These are phyloP conservation scores for Paraconiothyrium brasiliense DNA, from an alignment of 2,329 filamentous ascomycete genomes.

Conservation along the genomic window DNA sequence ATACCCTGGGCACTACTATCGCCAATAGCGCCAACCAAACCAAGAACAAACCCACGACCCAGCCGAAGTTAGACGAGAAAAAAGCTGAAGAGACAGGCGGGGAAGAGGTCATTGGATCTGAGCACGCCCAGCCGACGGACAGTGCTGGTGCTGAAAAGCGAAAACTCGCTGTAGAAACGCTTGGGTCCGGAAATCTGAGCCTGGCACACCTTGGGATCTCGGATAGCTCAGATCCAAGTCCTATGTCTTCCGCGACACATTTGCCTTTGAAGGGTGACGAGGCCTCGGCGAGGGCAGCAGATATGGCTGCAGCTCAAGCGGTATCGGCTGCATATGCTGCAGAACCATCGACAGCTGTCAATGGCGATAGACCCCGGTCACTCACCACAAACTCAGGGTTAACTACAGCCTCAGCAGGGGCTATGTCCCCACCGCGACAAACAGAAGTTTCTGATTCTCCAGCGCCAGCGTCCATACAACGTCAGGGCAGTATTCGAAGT, in stretches of 20 bases:
- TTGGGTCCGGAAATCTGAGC: constrained; percentile 88
- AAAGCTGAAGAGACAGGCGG: constrained; percentile 42
- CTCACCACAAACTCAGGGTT: constrained; percentile 47
- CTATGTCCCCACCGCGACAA: constrained; percentile 66
- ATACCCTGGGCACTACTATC: constrained; percentile 76
- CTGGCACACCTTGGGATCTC: constrained; percentile 86
- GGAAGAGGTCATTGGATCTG: constrained; percentile 54
- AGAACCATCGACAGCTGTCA: constrained; percentile 48
- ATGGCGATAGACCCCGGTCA: constrained; percentile 51
- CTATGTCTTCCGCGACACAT: constrained; percentile 67
- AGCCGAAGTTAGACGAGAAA: constrained; percentile 38
- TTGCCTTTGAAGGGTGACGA: constrained; percentile 62
- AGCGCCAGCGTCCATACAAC: constrained; percentile 60
- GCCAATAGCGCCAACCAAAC: constrained; percentile 67
- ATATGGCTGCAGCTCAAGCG: constrained; percentile 66
- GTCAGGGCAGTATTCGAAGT: constrained; percentile 61
- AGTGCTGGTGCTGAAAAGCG: constrained; percentile 49
- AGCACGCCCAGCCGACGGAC: constrained; percentile 34
- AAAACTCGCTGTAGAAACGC: constrained; percentile 83
- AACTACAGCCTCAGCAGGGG: constrained; percentile 42
- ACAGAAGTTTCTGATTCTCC: constrained; percentile 72
- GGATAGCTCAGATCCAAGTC: constrained; percentile 67
- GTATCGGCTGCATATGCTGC: constrained; percentile 68
- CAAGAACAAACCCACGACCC: constrained; percentile 59
- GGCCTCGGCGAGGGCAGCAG: constrained; percentile 65